Evolutionary conservation across 2,329 filamentous ascomycete genomes (phyloP).

Genomic region (Capronia epimyces): DNA sequence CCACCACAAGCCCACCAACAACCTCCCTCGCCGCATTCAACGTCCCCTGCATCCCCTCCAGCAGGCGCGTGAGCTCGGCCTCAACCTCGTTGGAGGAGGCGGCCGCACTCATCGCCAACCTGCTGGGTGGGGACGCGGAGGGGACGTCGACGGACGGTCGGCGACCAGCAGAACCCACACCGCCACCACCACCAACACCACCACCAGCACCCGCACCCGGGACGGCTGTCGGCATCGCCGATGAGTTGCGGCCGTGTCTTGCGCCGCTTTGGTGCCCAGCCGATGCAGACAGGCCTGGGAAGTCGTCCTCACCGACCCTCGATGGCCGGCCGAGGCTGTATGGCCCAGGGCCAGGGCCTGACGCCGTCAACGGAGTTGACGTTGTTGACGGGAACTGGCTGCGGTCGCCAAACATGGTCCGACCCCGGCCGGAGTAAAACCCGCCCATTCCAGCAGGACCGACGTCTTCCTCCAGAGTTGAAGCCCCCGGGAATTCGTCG

Average conservation of each 20-base stretch:
- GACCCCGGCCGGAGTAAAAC: constrained; percentile 23
- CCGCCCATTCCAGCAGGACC: constrained; percentile 6
- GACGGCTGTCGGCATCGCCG: neutral
- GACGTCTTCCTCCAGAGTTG: constrained; percentile 17
- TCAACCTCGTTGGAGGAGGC: constrained; percentile 36
- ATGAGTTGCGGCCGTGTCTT: neutral
- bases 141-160: constrained; percentile 36
- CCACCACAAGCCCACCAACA: constrained; percentile 21
- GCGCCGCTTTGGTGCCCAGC: neutral
- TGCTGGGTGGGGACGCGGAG: constrained; percentile 36
- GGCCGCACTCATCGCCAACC: constrained; percentile 37
- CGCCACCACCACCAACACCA: neutral
- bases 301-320: constrained; percentile 17
- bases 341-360: constrained; percentile 13
- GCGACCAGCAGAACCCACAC: neutral
- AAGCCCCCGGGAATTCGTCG: constrained; percentile 7
- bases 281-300: constrained; percentile 13
- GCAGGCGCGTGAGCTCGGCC: constrained; percentile 39
- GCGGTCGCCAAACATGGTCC: constrained; percentile 21
- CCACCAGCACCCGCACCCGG: neutral
- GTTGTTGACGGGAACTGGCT: constrained; percentile 6
- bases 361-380: constrained; percentile 14
- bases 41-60: constrained; percentile 38
- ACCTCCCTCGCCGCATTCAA: constrained; percentile 37
- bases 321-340: constrained; percentile 17